Evolutionary conservation across 306 rosid species (phyloP), one percentile per base, ranked within the genome.

Genomic region (Cucumis hystrix): DNA sequence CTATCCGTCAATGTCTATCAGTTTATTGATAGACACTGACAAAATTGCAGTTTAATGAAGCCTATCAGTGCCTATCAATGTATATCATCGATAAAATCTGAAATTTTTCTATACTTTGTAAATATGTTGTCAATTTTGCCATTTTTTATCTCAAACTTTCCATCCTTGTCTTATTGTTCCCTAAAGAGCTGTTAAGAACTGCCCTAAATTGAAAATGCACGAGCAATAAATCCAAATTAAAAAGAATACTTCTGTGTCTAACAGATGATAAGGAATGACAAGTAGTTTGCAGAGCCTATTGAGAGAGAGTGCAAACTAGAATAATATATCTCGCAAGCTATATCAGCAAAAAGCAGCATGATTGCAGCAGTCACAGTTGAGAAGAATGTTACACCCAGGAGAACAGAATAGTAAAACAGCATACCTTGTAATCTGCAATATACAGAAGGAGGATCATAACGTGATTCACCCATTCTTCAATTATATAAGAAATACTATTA

Each of bases 351-450:
- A 72, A 28, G 77, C 30, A 17, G 39, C 45, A 51, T 72, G 60
- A 20, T 57, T 12, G 64, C 56, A 75, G 65, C 78, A 18, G 64
- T 74, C 78, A 58, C 78, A 75, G 54, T 75, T 75, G 67, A 20
- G 54, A 37, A 40, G 68, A 75, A 58, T 57, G 56, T 75, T 41
- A 57, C 69, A 57, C 80, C 78, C 56, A 57, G 69, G 68, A 83
- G 37, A 83, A 81, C 76, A 79, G 83, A 76, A 79, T 62, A 80
- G 58, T 62, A 82, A 61, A 78, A 57, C 79, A 74, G 83, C 85
- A 66, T 91, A 94, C 98, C 98, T 94, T 88, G 98, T 61, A 89
- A 90, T 88, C 98, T 94, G 97, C 89, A 90, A 85, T 62, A 87
- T 35, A 78, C 20, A 58, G 72, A 14, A 58, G 18, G 30, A 61